Conservation (phyloP, 2,329 filamentous ascomycete genomes). For the Xylariaceae sp. region DNA sequence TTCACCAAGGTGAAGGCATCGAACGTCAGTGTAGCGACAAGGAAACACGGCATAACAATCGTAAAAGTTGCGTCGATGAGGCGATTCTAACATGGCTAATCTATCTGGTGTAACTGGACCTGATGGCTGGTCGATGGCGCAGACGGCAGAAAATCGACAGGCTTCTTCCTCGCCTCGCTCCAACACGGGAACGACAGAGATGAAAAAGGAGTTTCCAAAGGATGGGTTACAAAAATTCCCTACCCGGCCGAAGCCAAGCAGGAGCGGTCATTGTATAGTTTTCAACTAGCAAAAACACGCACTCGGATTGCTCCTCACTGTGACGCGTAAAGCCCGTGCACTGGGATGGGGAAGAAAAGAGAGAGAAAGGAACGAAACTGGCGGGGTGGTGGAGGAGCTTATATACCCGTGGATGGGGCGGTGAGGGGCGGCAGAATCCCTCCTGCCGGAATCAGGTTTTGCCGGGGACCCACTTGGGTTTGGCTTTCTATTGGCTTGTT, state of each 20-base stretch:
- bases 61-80: too few species aligned
- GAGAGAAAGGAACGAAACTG: slow-evolving; percentile 21
- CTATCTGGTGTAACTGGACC: too few species aligned
- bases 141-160: too few species aligned
- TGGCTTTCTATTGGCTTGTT: not conserved
- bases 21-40: too few species aligned
- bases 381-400: not conserved
- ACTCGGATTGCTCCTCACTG: slow-evolving; percentile 86
- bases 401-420: slow-evolving; percentile 1
- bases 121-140: too few species aligned
- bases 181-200: slow-evolving; percentile 43
- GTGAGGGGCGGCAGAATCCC: slow-evolving; percentile 8
- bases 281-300: slow-evolving; percentile 88
- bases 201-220: slow-evolving; percentile 44
- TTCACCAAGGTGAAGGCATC: too few species aligned
- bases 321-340: slow-evolving; percentile 77
- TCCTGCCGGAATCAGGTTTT: not conserved
- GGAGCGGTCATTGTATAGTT: slow-evolving; percentile 78
- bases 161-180: slow-evolving; percentile 50
- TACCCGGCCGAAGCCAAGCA: slow-evolving; percentile 61
- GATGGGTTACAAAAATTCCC: slow-evolving; percentile 68
- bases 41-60: too few species aligned
- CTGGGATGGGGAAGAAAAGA: slow-evolving; percentile 46
- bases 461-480: not conserved
- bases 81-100: too few species aligned